Percentiles rank a stretch among this genome's conserved stretches.
These are phyloP conservation scores for Neotropicomus parvogracilis DNA, from an alignment of 1,284 basidiomycete species.

Conservation along the genomic window DNA sequence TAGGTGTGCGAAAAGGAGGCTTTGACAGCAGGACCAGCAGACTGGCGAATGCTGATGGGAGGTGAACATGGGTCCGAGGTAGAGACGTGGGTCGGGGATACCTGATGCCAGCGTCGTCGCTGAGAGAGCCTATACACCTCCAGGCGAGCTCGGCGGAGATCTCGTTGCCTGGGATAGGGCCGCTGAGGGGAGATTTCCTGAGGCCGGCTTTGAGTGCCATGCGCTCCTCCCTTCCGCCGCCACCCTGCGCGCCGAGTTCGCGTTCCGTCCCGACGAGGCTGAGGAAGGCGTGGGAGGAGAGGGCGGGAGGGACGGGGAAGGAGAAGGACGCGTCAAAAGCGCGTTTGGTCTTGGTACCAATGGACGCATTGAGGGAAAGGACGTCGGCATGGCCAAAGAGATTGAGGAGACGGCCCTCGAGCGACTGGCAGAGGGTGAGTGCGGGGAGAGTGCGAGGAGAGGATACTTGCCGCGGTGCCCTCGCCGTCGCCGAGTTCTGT, in stretches of 20 bases:
- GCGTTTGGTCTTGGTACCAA: conserved; percentile 86
- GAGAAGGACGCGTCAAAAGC: conserved; percentile 71
- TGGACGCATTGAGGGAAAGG: conserved; percentile 78
- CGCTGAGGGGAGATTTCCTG: conserved; percentile 8
- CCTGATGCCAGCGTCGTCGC: conserved; percentile 78
- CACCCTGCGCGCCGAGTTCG: conserved; percentile 27
- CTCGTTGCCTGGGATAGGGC: conserved; percentile 49
- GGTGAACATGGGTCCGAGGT: conserved; percentile 7
- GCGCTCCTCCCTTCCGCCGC: conserved; percentile 25
- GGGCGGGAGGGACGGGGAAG: conserved; percentile 53
- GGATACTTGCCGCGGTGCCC: conserved; percentile 77
- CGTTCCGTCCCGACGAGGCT: conserved; percentile 28
- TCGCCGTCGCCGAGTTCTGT: conserved; percentile 96
- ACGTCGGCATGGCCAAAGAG: conserved; percentile 90
- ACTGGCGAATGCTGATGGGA: conserved; percentile 68
- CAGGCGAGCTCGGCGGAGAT: conserved; percentile 78
- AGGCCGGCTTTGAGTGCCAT: conserved; percentile 23
- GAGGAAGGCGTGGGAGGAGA: conserved; percentile 45
- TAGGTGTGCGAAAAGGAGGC: conserved; percentile 82
- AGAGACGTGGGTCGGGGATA: conserved; percentile 30
- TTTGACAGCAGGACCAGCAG: conserved; percentile 79
- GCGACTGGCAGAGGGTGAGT: conserved; percentile 47
- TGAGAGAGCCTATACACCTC: conserved; percentile 69
- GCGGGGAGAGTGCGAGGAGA: neutral
- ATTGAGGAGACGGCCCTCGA: conserved; percentile 80